Evolutionary conservation across 2,329 filamentous ascomycete species (phyloP).

Genomic region (Talaromyces sp.): DNA sequence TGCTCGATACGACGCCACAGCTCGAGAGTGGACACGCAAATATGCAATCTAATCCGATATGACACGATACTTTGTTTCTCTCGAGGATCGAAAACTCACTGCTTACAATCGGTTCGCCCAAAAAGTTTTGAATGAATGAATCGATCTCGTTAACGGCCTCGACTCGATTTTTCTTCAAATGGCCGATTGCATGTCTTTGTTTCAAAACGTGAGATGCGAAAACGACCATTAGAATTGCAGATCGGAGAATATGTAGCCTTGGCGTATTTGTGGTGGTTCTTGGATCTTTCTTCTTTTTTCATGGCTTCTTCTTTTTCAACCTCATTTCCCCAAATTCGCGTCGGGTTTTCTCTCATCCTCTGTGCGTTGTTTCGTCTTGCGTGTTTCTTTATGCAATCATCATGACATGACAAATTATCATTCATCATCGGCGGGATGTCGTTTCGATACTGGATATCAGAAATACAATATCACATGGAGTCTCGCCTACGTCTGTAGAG

Average conservation of each 20-base stretch:
- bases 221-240: constrained; percentile 18
- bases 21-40: constrained; percentile 97
- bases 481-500: not conserved
- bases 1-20: constrained; percentile 90
- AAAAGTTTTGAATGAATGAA: constrained; percentile 4
- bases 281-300: constrained; percentile 14
- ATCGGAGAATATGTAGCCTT: constrained; percentile 17
- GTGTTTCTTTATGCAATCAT: constrained; percentile 14
- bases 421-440: constrained; percentile 20
- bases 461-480: not conserved
- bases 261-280: constrained; percentile 19
- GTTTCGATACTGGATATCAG: constrained; percentile 14
- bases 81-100: constrained; percentile 18
- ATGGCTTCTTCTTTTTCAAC: not conserved
- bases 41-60: constrained; percentile 74
- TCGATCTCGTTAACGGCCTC: constrained; percentile 30
- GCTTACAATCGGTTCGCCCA: constrained; percentile 1
- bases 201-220: constrained; percentile 9
- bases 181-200: constrained; percentile 29
- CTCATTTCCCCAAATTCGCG: constrained; percentile 20
- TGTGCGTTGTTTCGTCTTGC: constrained; percentile 8
- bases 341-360: constrained; percentile 9
- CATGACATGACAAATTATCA: constrained; percentile 18
- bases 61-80: constrained; percentile 27
- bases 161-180: constrained; percentile 37